Base-by-base conservation (phyloP, 2,329 filamentous ascomycete species). In the Pseudogymnoascus sp. region DNA sequence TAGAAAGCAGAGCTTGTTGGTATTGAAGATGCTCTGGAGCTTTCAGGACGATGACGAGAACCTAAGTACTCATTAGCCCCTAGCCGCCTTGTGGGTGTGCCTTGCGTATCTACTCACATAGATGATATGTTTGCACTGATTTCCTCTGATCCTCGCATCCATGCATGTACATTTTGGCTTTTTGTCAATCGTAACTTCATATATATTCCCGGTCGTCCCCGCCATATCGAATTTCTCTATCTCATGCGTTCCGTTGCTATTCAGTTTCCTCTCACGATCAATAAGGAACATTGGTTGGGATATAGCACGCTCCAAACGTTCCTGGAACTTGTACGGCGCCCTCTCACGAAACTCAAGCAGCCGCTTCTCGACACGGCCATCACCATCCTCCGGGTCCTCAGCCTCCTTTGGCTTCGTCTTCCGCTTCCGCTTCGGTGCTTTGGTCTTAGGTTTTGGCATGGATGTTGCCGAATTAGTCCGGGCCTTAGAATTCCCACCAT, bases 91-190 rank as follows among this genome's bases (percentile, higher is more conserved):
- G 64, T 33, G 66, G 58, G 60, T 62, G 6, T 11, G 23, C 16
- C 9, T 39, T 62, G 49, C 7, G 38, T 35, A 39, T 35, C 7
- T 60, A 60, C 74, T 64, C 75, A 82, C 82, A 69, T 85, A 86
- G 52, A 83, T 73, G 45, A 86, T 80, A 66, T 87, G 84, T 69
- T 87, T 87, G 78, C 85, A 88, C 67, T 85, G 81, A 49, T 83
- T 81, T 4, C 83, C 81, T 63, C 82, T 82, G 35, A 55, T 64
- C 6, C 75, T 41, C 25, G 62, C 75, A 70, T 85, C 80, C 0
- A 82, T 82, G 69, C 84, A 86, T 62, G 77, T 77, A 71, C 84
- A 86, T 5, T 67, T 73, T 0, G 84, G 83, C 9, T 77, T 67
- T 60, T 80, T 79, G 63, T 74, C 72, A 61, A 88, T 81, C 9